Evolutionary conservation across 202 grass and related monocot species (phyloP), one percentile per base, ranked within the genome.

Genomic region (Eragrostis tef): DNA sequence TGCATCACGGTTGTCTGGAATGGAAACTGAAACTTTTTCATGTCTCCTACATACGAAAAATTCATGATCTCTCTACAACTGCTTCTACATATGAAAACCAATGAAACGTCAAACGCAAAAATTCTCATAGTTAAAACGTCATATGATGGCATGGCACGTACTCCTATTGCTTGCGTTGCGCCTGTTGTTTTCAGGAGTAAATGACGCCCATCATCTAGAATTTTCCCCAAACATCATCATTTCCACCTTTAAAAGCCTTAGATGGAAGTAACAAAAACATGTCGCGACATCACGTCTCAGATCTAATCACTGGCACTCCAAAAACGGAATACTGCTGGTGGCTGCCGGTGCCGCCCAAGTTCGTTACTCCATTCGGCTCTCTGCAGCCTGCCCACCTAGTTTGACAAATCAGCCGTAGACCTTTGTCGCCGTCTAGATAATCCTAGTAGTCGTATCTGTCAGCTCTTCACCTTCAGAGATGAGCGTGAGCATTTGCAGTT

Each of bases 211-310:
- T 17, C 68, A 13, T 83, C 58, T 22, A 60, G 70, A 74, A 14
- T 17, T 74, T 34, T 77, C 73, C 58, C 14, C 9, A 2, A 87
- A 73, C 74, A 83, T 65, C 59, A 72, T 83, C 49, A 83, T 83
- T 57, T 57, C 66, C 66, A 17, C 72, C 66, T 49, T 58, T 73
- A 66, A 71, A 78, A 46, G 72, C 39, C 17, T 26, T 67, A 11
- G 19, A 34, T 83, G 54, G 68, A 48, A 29, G 31, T 71, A 72
- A 85, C 65, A 53, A 54, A 31, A 47, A 71, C 19, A 54, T 54
- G 64, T 10, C 44, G 39, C n/a, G 7, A 17, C 62, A 29, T 70
- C 71, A 64, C 43, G 6, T 14, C 53, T 46, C 57, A 64, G 54
- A 87, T 82, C 85, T 71, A 51, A 64, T 46, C 46, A 50, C 42